Base-by-base conservation (phyloP, 2,329 filamentous ascomycete species). In the Penicillium sp. region DNA sequence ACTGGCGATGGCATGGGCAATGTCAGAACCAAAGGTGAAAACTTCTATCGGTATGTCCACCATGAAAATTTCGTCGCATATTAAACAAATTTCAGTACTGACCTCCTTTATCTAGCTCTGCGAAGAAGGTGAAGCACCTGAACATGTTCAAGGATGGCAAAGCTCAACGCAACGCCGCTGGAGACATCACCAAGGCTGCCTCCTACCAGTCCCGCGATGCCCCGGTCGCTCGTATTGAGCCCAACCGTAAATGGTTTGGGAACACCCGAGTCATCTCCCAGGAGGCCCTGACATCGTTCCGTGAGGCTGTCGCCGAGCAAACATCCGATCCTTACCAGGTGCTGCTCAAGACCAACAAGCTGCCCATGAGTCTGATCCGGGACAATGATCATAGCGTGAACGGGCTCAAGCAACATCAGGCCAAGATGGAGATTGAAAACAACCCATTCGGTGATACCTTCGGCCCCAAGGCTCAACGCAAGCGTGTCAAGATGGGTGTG, bases 231-330 rank as follows among this genome's bases (percentile, higher is more conserved):
- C 84, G 92, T 60, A 89, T 97, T 67, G 92, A 97, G 78, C 94
- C 94, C 44, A 95, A 97, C 76, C 83, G 94, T 66, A 95, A 95
- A 76, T 99, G 94, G 94, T 99, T 99, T 76, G 90, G 87, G 65
- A 96, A 96, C 73, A 96, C 92, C 30, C 81, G 94, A 65, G 85
- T 87, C 40, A 95, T 96, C 66, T 90, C 88, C 1, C 92, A 96
- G 70, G 90, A 95, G 69, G 89, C 90, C 3, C 80, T 97, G 57
- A 83, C 83, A 40, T 85, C 89, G 2, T 99, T 99, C 76, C 86
- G 94, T 56, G 87, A 92, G 54, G 94, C 94, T 24, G 92, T 99
- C 74, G 89, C 89, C 38, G 91, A 95, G 73, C 89, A 92, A 73
- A 86, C 89, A 46, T 86, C 86, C 16, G 91, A 99, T 67, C 94